Evolutionary conservation across 345 rosid genomes (phyloP).

Genomic region (Sisymbrium irio): DNA sequence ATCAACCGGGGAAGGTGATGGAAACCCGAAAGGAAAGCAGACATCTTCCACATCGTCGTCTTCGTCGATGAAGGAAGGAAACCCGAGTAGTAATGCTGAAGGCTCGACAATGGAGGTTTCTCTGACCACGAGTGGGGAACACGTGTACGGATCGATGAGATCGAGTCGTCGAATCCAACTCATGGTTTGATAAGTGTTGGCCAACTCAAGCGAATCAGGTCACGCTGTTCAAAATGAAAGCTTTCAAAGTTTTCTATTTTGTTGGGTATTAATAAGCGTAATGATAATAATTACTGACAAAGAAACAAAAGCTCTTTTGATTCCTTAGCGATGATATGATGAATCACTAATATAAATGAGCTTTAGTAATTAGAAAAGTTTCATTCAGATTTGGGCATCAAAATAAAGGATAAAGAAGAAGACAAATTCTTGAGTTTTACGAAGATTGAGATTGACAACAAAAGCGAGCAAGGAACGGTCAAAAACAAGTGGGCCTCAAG

Average conservation of each 20-base stretch:
- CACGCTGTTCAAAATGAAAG: neutral
- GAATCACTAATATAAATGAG: neutral
- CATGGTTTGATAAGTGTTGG: constrained; percentile 33
- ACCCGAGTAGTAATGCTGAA: constrained; percentile 8
- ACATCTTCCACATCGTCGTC: constrained; percentile 23
- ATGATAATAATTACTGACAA: neutral
- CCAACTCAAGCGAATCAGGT: constrained; percentile 31
- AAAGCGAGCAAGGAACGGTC: constrained; percentile 3
- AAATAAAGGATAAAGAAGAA: neutral
- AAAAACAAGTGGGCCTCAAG: constrained; percentile 17
- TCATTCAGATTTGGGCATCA: neutral
- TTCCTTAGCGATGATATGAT: neutral
- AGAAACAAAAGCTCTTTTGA: constrained; percentile 8
- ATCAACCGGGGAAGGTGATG: constrained; percentile 41
- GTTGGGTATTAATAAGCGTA: too few species aligned
- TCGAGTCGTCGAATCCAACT: constrained; percentile 27
- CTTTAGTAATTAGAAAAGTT: neutral
- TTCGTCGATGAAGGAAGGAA: constrained; percentile 23
- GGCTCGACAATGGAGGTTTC: constrained; percentile 25
- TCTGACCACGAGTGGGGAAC: constrained; percentile 27
- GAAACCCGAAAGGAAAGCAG: constrained; percentile 40
- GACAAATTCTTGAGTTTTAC: constrained; percentile 33
- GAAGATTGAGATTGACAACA: constrained; percentile 14
- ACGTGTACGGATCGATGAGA: constrained; percentile 31
- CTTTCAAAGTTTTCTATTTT: too few species aligned